A percentile compares a stretch with the other conserved stretches of the same genome.
Evolutionary conservation across 2,329 filamentous ascomycete genomes (phyloP).

Genomic region (Aspergillus phoenicis): DNA sequence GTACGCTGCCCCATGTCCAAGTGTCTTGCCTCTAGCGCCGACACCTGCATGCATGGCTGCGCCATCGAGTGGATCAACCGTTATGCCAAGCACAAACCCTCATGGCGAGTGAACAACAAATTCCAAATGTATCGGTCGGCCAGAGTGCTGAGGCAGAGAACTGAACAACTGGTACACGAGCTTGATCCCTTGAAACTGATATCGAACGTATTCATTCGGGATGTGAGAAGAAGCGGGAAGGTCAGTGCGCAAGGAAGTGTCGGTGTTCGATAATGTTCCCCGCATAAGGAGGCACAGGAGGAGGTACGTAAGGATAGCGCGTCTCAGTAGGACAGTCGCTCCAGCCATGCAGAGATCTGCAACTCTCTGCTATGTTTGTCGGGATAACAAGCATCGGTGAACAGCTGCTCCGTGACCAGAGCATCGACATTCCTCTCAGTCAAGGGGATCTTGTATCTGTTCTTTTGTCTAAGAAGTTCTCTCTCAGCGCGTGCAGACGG

Average conservation of each 20-base stretch:
- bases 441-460: slow-evolving; percentile 37
- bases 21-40: not conserved
- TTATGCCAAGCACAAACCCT: slow-evolving; percentile 27
- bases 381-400: slow-evolving; percentile 58
- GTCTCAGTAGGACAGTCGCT: slow-evolving; percentile 67
- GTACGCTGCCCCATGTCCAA: not conserved
- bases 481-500: slow-evolving; percentile 38
- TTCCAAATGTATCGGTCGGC: not conserved
- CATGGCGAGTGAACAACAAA: slow-evolving; percentile 5
- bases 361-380: slow-evolving; percentile 62
- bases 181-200: not conserved
- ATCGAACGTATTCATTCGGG: not conserved
- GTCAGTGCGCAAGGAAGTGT: not conserved
- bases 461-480: slow-evolving; percentile 40
- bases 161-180: too few species aligned
- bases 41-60: slow-evolving; percentile 23
- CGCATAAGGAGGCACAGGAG: not conserved
- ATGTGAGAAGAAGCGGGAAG: not conserved
- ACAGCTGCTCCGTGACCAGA: slow-evolving; percentile 37
- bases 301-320: slow-evolving; percentile 25
- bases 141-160: not conserved
- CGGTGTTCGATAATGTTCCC: not conserved
- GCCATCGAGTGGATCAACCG: slow-evolving; percentile 23
- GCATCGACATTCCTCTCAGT: slow-evolving; percentile 42
- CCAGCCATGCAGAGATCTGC: slow-evolving; percentile 76